Evolutionary conservation across 202 grass and related monocot species (phyloP), one percentile per base, ranked within the genome.

Genomic region (Panicum virgatum): DNA sequence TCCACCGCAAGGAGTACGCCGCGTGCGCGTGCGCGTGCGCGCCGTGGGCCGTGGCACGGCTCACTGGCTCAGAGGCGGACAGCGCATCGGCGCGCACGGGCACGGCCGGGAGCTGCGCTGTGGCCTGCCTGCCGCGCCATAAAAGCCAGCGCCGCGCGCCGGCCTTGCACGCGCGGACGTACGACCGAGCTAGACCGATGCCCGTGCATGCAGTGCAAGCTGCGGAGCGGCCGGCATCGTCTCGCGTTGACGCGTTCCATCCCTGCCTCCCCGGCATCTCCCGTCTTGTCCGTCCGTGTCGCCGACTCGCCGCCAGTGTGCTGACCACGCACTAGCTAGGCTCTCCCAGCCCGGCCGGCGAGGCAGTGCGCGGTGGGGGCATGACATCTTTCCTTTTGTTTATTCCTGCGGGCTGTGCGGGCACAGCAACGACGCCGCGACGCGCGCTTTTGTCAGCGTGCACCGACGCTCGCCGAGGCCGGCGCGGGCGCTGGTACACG

Each of bases 251-350:
- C n/a, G n/a, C n/a, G n/a, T n/a, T n/a, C n/a, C n/a, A n/a, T n/a
- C n/a, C n/a, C n/a, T n/a, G n/a, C n/a, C n/a, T n/a, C n/a, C n/a
- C n/a, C n/a, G n/a, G n/a, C 2, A 64, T 62, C 83, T 80, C 32
- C 47, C 73, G 46, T 73, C 83, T 65, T 85, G 76, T 79, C 75
- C 82, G 34, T 63, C 78, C 18, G 54, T 69, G 25, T 58, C 18
- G 47, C n/a, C n/a, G n/a, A n/a, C n/a, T n/a, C n/a, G n/a, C 7
- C 32, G 67, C 34, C 48, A 16, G 42, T 25, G 5, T 9, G 6
- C 69, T 64, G 44, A 10, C 26, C 69, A 11, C 46, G 46, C 46
- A 19, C 69, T n/a, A 51, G 29, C 26, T 34, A 34, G 2, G 32
- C 32, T 34, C 44, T 34, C 29, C 25, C n/a, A n/a, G n/a, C n/a